A percentile compares a stretch with the other conserved stretches of the same genome.
These are phyloP conservation scores for Sophora flavescens DNA, from an alignment of 306 rosid species.

Conservation along the genomic window DNA sequence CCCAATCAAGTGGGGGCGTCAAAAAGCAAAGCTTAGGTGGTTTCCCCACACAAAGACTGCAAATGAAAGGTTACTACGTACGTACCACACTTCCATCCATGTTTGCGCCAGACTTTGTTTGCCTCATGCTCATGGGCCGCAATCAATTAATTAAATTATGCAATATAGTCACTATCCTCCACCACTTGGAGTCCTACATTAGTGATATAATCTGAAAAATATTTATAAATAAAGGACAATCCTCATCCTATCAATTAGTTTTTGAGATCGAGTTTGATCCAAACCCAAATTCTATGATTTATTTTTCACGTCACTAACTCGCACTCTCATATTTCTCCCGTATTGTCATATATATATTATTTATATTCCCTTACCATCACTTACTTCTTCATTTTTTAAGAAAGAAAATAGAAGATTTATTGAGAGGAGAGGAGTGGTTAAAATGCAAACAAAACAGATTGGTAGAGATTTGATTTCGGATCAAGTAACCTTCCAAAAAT, in stretches of 20 bases:
- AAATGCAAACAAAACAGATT: background rate
- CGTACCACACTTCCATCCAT: slow-evolving; percentile 23
- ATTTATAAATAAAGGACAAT: too few relatives aligned
- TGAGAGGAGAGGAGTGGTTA: background rate
- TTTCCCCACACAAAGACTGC: slow-evolving; percentile 35
- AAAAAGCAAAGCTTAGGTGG: slow-evolving; percentile 42
- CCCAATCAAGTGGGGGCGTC: slow-evolving; percentile 43
- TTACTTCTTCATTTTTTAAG: background rate
- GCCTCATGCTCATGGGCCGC: slow-evolving; percentile 27
- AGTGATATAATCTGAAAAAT: too few relatives aligned
- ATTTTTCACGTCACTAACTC: too few relatives aligned
- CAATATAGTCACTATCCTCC: too few relatives aligned
- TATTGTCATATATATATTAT: too few relatives aligned
- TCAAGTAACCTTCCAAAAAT: background rate
- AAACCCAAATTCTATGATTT: too few relatives aligned
- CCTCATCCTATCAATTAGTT: too few relatives aligned
- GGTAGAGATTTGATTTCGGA: background rate
- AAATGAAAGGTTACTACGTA: slow-evolving; percentile 4
- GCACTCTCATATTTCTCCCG: too few relatives aligned
- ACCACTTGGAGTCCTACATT: too few relatives aligned
- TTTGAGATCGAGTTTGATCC: too few relatives aligned
- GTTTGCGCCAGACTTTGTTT: slow-evolving; percentile 5
- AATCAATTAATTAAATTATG: background rate
- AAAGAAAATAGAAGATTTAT: background rate
- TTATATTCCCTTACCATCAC: slow-evolving; percentile 6